phyloP scores from a whole-genome alignment of 805 yeast genomes.

The Saccharomyces cerevisiae region DNA sequence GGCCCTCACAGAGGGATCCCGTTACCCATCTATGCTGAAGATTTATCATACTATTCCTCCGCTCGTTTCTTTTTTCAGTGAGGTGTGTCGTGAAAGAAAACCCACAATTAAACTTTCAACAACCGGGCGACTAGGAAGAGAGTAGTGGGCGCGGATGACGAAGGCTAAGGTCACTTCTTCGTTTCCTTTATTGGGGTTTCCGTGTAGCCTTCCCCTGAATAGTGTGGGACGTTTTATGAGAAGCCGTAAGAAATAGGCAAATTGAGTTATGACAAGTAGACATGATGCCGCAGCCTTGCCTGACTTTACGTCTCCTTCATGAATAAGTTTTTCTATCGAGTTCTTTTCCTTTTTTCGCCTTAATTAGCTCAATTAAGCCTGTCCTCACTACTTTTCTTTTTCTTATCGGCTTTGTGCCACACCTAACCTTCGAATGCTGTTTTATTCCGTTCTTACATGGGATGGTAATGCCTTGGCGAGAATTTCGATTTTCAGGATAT shows the following conservation, averaged over 20 bases:
- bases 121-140: not conserved
- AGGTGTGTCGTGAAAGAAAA: not conserved
- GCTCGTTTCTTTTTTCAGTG: not conserved
- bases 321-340: not conserved
- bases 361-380: not conserved
- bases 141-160: not conserved
- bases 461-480: not conserved
- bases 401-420: not conserved
- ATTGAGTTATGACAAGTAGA: not conserved
- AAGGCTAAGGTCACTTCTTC: not conserved
- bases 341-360: not conserved
- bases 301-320: not conserved
- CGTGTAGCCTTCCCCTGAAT: not conserved
- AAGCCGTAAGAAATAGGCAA: not conserved
- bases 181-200: not conserved
- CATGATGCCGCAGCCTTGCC: not conserved
- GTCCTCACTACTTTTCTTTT: not conserved
- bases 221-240: not conserved
- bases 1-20: not conserved
- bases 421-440: not conserved
- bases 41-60: not conserved
- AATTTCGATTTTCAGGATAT: not conserved
- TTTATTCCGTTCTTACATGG: not conserved
- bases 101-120: not conserved
- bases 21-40: not conserved